Percentiles rank a stretch among this genome's conserved stretches.
phyloP scores from a whole-genome alignment of 495 filamentous ascomycete species.

The Lasiosphaeria miniovina region DNA sequence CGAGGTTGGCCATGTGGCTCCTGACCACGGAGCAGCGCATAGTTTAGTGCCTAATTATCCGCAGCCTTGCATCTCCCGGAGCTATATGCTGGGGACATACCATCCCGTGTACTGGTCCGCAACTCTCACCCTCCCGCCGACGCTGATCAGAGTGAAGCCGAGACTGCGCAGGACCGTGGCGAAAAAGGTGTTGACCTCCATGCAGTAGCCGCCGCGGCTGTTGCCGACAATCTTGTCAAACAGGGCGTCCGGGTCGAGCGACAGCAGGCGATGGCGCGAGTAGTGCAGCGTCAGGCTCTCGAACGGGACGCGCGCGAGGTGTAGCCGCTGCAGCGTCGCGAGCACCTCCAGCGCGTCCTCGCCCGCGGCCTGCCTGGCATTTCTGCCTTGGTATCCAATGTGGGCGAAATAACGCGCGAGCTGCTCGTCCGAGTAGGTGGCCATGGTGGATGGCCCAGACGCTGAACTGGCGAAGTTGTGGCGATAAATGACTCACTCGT shows the following conservation, averaged over 20 bases:
- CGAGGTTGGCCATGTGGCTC: constrained; percentile 69
- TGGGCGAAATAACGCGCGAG: constrained; percentile 2
- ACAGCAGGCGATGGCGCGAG: constrained; percentile 46
- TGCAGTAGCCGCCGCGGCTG: constrained; percentile 66
- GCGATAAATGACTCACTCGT: too few relatives aligned
- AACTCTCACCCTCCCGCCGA: constrained; percentile 37
- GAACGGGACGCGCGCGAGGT: constrained; percentile 63
- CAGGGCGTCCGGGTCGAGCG: constrained; percentile 55
- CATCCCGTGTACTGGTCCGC: constrained; percentile 34
- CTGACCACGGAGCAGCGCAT: constrained; percentile 28
- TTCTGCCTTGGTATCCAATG: too few relatives aligned
- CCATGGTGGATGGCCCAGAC: constrained; percentile 11
- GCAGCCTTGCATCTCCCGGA: neutral
- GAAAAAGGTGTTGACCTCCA: constrained; percentile 72
- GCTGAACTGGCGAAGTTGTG: too few relatives aligned
- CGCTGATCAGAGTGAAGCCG: constrained; percentile 55
- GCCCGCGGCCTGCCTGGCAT: neutral
- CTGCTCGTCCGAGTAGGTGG: constrained; percentile 24
- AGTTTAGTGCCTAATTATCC: neutral
- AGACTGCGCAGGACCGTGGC: constrained; percentile 58
- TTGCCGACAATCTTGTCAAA: constrained; percentile 61
- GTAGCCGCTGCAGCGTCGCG: constrained; percentile 41
- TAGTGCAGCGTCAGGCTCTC: constrained; percentile 62
- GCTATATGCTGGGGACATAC: constrained; percentile 20
- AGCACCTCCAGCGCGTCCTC: constrained; percentile 32